Evolutionary conservation across 352 stramenopile genomes (phyloP), one percentile per base, ranked within the genome.

Genomic region (Globisporangium uncinulatum): DNA sequence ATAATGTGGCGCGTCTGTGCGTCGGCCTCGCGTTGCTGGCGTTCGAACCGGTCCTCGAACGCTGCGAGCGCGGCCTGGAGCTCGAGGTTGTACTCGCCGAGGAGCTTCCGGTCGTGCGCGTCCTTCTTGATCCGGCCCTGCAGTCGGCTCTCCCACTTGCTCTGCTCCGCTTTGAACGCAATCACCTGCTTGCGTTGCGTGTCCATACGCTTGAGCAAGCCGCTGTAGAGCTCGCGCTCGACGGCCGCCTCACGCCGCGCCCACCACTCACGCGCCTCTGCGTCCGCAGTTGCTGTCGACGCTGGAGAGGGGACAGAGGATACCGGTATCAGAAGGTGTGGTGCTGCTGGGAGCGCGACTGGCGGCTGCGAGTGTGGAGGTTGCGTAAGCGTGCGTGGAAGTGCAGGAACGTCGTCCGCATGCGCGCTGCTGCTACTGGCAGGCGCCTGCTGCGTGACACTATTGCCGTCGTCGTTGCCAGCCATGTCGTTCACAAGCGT

Each of bases 41-140:
- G 64, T 14, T 14, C 46, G 0, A 83, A 60, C 20, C 74, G 73
- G 49, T 76, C 66, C 51, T 93, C 76, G 59, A 88, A 74, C 8
- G 61, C 53, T 15, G 63, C 65, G 20, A 89, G 59, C 41, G 73
- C 54, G 24, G 86, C 68, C 42, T 91, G 79, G 11, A 92, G 69
- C 64, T 91, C 81, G 45, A 93, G 70, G 46, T 93, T 93, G 66
- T 89, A 79, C 57, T 91, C 83, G 20, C 77, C 90, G 51, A 90
- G 57, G 15, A 90, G 62, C 59, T 93, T 93, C 0, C 80, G 75
- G 37, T 93, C 79, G 34, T 89, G 78, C 10, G 81, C 78, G 56
- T 89, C 91, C 61, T 92, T 91, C 44, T 58, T 53, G 37, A 52
- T 49, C 55, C 55, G 54, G 17, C 57, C 31, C 44, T 59, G 77